Conservation (phyloP, 495 filamentous ascomycete species). For the Aspergillus kassunensis region DNA sequence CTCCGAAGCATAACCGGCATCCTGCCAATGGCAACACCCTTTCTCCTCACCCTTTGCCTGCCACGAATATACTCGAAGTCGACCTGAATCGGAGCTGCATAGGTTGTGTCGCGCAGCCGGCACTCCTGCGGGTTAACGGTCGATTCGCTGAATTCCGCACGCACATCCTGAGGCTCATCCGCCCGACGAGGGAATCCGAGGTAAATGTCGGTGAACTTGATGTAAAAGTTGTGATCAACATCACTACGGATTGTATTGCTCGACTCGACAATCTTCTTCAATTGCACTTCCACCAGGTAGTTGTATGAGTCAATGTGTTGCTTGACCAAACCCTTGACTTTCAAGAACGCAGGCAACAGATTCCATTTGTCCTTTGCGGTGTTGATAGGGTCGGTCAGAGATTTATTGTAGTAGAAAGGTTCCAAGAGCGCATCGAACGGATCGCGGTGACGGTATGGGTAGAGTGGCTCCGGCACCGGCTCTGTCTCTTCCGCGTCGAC, state of each 20-base stretch:
- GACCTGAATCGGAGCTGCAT: constrained; percentile 86
- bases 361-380: constrained; percentile 97
- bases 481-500: not conserved
- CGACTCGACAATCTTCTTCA: constrained; percentile 92
- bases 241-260: constrained; percentile 84
- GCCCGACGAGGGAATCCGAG: constrained; percentile 72
- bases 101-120: constrained; percentile 90
- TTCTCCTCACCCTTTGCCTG: constrained; percentile 61
- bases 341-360: constrained; percentile 89
- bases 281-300: constrained; percentile 88
- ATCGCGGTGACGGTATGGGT: constrained; percentile 35
- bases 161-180: constrained; percentile 56
- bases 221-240: constrained; percentile 78
- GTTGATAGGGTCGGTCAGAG: constrained; percentile 85
- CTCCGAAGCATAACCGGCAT: constrained; percentile 97
- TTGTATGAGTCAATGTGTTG: constrained; percentile 99
- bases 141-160: constrained; percentile 50
- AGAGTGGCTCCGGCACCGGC: constrained; percentile 14
- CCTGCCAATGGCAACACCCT: constrained; percentile 74
- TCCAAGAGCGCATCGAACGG: constrained; percentile 83
- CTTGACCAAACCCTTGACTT: constrained; percentile 93
- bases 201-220: constrained; percentile 86
- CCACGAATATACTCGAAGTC: constrained; percentile 84
- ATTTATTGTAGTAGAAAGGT: constrained; percentile 95
- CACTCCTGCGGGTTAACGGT: constrained; percentile 86